Conservation (phyloP, 75 land plant species). For the Pseudotsuga menziesii region DNA sequence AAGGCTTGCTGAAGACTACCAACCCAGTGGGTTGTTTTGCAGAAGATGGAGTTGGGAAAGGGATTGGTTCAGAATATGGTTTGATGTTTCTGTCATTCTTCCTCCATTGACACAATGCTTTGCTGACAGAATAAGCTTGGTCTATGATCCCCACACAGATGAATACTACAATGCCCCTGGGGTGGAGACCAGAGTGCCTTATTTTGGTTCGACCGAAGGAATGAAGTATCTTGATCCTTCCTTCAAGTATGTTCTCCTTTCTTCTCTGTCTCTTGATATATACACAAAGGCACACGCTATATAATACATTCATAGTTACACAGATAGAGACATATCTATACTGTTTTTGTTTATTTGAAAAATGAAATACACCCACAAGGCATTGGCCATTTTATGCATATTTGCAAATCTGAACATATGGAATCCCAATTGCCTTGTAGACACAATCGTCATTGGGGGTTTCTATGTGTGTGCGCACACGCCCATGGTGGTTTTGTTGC, state of each 20-base stretch:
- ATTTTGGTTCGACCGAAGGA: slow-evolving; percentile 66
- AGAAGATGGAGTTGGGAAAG: slow-evolving; percentile 16
- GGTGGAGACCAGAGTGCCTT: slow-evolving; percentile 68
- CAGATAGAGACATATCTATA: too few species aligned
- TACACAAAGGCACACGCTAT: not conserved
- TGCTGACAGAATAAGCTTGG: slow-evolving; percentile 63
- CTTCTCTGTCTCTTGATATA: too few species aligned
- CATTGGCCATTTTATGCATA: not conserved
- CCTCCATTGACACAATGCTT: slow-evolving; percentile 79
- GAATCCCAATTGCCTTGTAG: too few species aligned
- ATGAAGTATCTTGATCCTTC: slow-evolving; percentile 70
- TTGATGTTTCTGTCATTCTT: slow-evolving; percentile 55
- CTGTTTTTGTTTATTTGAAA: too few species aligned
- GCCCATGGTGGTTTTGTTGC: too few species aligned
- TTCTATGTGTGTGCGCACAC: too few species aligned
- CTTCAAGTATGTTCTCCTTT: slow-evolving; percentile 51
- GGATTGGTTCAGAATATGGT: slow-evolving; percentile 78
- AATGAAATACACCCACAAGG: too few species aligned
- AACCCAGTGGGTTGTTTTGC: slow-evolving; percentile 51
- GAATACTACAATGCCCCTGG: slow-evolving; percentile 66
- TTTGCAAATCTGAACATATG: not conserved
- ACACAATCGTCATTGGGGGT: too few species aligned
- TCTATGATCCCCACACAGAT: slow-evolving; percentile 48
- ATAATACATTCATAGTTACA: too few species aligned
- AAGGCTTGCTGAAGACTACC: slow-evolving; percentile 51